phyloP scores from a whole-genome alignment of 495 filamentous ascomycete species.

The Annulohypoxylon bovei region DNA sequence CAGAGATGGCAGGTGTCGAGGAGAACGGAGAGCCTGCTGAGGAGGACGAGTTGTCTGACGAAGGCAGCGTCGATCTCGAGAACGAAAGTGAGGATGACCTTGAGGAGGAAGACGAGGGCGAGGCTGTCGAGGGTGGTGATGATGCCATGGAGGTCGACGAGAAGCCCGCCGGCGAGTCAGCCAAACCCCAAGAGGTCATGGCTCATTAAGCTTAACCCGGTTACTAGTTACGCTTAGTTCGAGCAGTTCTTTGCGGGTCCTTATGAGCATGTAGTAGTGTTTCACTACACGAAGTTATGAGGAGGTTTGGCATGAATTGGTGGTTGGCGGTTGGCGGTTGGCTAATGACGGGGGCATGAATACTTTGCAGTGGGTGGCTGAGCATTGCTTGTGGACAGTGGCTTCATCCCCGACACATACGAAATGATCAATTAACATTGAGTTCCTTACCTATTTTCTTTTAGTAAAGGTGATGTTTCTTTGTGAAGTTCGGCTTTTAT shows the following conservation, averaged over 20 bases:
- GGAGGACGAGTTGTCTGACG: conserved; percentile 83
- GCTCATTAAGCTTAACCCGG: conserved; percentile 14
- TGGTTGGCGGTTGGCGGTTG: conserved; percentile 24
- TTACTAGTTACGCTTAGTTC: neutral
- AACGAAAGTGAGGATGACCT: conserved; percentile 83
- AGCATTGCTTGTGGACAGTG: conserved; percentile 11
- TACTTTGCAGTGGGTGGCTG: conserved; percentile 3
- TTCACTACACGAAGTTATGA: conserved; percentile 38
- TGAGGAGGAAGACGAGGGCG: conserved; percentile 86
- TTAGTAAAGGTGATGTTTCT: neutral
- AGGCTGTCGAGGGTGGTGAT: conserved; percentile 71
- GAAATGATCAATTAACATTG: neutral
- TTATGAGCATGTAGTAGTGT: conserved; percentile 5
- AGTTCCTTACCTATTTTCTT: neutral
- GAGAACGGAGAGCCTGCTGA: conserved; percentile 59
- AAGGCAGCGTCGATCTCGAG: conserved; percentile 95
- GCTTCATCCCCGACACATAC: conserved; percentile 9
- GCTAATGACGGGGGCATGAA: conserved; percentile 25
- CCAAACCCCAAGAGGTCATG: conserved; percentile 36
- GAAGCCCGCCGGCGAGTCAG: conserved; percentile 40
- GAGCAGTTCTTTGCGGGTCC: neutral
- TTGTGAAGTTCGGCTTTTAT: neutral
- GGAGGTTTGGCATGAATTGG: conserved; percentile 25
- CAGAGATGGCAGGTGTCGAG: conserved; percentile 84
- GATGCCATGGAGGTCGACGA: conserved; percentile 88